Evolutionary conservation across 352 stramenopile species (phyloP).

Genomic region (Globisporangium carolinianum): DNA sequence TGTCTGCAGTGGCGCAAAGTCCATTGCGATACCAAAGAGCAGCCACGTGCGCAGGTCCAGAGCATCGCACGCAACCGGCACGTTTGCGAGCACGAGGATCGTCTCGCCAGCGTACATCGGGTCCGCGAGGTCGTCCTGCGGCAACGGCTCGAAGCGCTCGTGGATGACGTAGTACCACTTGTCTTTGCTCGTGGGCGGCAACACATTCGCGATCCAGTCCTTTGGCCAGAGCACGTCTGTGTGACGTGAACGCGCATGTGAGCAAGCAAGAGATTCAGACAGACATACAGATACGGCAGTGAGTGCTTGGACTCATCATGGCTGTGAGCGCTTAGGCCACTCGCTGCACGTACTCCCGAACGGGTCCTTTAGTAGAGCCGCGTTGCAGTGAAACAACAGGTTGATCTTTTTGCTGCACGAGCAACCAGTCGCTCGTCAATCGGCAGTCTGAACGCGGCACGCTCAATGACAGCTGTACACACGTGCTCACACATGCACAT

Average conservation of each 20-base stretch:
- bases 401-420: conserved; percentile 41
- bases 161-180: conserved; percentile 76
- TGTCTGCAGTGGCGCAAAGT: conserved; percentile 43
- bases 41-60: conserved; percentile 53
- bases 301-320: not conserved
- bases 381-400: conserved; percentile 55
- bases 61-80: conserved; percentile 42
- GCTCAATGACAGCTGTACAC: too few relatives aligned
- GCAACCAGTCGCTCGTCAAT: not conserved
- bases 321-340: not conserved
- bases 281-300: not conserved
- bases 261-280: too few relatives aligned
- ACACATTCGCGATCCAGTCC: conserved; percentile 56
- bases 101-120: conserved; percentile 45
- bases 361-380: conserved; percentile 49
- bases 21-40: conserved; percentile 46
- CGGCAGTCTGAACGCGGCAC: not conserved
- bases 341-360: conserved; percentile 40
- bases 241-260: not conserved
- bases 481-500: not conserved
- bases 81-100: conserved; percentile 45
- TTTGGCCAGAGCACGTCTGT: conserved; percentile 68
- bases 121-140: conserved; percentile 52
- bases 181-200: conserved; percentile 35
- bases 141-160: conserved; percentile 45